A percentile compares a stretch with the other conserved stretches of the same genome.
phyloP scores from a whole-genome alignment of 306 rosid genomes.

The Canavalia gladiata region DNA sequence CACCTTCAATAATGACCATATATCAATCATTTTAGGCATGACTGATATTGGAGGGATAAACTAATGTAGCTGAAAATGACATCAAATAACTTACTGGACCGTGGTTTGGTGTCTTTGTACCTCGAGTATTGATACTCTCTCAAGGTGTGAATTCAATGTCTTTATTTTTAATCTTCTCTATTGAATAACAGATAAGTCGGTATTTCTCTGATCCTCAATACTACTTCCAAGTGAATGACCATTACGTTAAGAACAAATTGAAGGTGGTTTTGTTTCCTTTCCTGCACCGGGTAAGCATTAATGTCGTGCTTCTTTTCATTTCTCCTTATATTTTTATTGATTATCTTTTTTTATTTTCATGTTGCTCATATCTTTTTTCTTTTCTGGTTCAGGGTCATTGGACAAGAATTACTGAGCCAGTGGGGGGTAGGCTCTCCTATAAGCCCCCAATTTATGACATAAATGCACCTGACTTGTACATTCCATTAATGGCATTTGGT shows the following conservation, averaged over 20 bases:
- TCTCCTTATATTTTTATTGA: conserved; percentile 10
- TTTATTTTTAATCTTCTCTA: conserved; percentile 35
- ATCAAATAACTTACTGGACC: conserved; percentile 21
- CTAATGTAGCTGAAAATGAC: not conserved
- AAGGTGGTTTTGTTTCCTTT: conserved; percentile 95
- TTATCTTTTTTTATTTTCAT: conserved; percentile 32
- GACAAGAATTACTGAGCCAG: conserved; percentile 97
- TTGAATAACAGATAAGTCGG: conserved; percentile 78
- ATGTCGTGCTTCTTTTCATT: conserved; percentile 32
- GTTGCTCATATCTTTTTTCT: conserved; percentile 23
- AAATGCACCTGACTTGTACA: conserved; percentile 95
- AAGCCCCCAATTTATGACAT: conserved; percentile 96
- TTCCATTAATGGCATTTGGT: conserved; percentile 98
- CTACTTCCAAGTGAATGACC: conserved; percentile 98
- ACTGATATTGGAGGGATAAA: not conserved
- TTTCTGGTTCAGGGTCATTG: conserved; percentile 86
- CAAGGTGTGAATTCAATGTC: conserved; percentile 15
- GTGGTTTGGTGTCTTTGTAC: conserved; percentile 13
- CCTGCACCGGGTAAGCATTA: conserved; percentile 85
- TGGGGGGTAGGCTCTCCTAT: conserved; percentile 95
- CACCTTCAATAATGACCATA: not conserved
- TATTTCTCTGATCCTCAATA: conserved; percentile 97
- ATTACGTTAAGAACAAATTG: conserved; percentile 93
- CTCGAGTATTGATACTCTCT: conserved; percentile 19
- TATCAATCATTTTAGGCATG: conserved; percentile 20